Percentiles rank a stretch among this genome's conserved stretches.
These are phyloP conservation scores for Marchantia paleacea DNA, from an alignment of 225 moss, liverwort and hornwort genomes.

Conservation along the genomic window DNA sequence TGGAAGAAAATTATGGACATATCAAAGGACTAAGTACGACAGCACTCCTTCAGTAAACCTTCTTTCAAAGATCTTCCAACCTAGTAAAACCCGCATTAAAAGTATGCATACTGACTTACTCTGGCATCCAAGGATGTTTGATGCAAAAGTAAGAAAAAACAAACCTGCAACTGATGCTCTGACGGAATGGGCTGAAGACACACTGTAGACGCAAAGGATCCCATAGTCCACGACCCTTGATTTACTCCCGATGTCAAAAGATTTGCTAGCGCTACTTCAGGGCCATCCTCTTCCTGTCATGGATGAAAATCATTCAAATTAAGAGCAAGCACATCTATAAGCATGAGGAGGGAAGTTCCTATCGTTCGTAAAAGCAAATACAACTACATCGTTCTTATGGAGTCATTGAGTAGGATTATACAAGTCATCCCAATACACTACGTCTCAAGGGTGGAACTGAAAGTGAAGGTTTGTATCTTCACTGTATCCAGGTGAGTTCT, in stretches of 20 bases:
- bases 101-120: too few species aligned
- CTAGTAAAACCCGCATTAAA: too few species aligned
- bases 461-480: too few species aligned
- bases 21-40: too few species aligned
- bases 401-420: too few species aligned
- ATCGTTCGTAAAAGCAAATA: neutral
- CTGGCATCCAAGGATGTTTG: too few species aligned
- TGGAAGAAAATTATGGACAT: too few species aligned
- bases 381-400: neutral
- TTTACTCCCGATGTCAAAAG: conserved; percentile 71
- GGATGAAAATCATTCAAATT: neutral
- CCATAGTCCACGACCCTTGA: conserved; percentile 71
- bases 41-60: too few species aligned
- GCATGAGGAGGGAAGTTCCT: neutral
- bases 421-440: neutral
- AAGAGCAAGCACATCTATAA: neutral
- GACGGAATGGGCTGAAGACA: conserved; percentile 70
- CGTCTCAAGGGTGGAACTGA: too few species aligned
- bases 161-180: conserved; percentile 90
- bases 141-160: neutral
- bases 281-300: conserved; percentile 77
- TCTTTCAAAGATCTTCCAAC: too few species aligned
- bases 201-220: conserved; percentile 39
- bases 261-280: conserved; percentile 75
- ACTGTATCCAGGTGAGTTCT: too few species aligned